phyloP scores from a whole-genome alignment of 257 asterid species.

The Verbascum thapsus region DNA sequence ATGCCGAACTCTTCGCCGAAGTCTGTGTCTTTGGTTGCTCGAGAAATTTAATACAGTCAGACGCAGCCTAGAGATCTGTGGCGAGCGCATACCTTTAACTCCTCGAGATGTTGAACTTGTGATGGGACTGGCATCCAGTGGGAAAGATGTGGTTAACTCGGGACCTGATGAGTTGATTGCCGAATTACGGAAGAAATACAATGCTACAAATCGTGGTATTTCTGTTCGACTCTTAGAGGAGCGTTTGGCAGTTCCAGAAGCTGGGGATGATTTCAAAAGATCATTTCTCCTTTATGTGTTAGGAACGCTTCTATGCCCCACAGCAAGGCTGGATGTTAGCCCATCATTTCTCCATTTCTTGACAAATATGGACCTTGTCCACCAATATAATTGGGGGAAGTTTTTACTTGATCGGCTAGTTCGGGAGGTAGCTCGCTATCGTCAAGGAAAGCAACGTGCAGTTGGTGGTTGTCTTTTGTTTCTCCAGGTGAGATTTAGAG shows the following conservation, averaged over 20 bases:
- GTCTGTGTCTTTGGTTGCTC: slow-evolving; percentile 91
- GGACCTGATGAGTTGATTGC: slow-evolving; percentile 89
- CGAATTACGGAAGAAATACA: slow-evolving; percentile 81
- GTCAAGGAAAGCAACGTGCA: slow-evolving; percentile 98
- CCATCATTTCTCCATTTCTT: slow-evolving; percentile 95
- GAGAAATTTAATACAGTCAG: slow-evolving; percentile 87
- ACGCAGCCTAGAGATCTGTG: slow-evolving; percentile 89
- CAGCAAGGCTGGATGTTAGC: slow-evolving; percentile 96
- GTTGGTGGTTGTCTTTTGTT: slow-evolving; percentile 99
- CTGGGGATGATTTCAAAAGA: slow-evolving; percentile 96
- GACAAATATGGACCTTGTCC: slow-evolving; percentile 84
- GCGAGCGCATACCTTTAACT: slow-evolving; percentile 89
- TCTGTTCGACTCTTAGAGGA: slow-evolving; percentile 90
- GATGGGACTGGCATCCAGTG: slow-evolving; percentile 90
- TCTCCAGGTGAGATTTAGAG: slow-evolving; percentile 68
- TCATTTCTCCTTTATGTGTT: slow-evolving; percentile 92
- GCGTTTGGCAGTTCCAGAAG: slow-evolving; percentile 82
- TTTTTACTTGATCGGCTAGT: slow-evolving; percentile 93
- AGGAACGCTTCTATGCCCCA: slow-evolving; percentile 93
- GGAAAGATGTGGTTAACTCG: slow-evolving; percentile 93
- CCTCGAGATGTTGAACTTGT: slow-evolving; percentile 95
- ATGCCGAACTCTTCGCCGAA: slow-evolving; percentile 92
- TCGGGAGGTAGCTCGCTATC: slow-evolving; percentile 94
- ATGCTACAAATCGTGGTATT: slow-evolving; percentile 93
- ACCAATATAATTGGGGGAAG: slow-evolving; percentile 98